Conservation (phyloP, 805 yeast genomes). For the Torulaspora delbrueckii region DNA sequence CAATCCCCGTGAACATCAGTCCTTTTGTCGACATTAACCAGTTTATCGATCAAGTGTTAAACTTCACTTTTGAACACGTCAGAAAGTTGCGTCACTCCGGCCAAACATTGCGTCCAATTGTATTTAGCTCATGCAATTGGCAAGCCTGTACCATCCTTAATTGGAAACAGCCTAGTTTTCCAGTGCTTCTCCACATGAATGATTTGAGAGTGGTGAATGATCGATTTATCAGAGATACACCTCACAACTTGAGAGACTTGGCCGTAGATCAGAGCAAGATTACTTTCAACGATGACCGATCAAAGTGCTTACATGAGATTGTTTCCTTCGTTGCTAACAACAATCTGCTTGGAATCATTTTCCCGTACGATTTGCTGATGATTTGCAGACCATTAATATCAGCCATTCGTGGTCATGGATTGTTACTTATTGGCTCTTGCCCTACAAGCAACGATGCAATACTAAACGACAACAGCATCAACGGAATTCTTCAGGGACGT, state of each 20-base stretch:
- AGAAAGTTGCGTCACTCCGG: constrained; percentile 41
- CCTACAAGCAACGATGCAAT: constrained; percentile 21
- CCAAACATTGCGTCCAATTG: constrained; percentile 52
- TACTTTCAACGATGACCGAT: constrained; percentile 11
- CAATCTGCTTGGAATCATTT: constrained; percentile 78
- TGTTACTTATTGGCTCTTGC: constrained; percentile 71
- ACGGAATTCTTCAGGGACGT: constrained; percentile 23
- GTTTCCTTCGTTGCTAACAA: constrained; percentile 73
- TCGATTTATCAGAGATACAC: constrained; percentile 28
- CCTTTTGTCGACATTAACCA: constrained; percentile 54
- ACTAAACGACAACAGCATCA: constrained; percentile 17
- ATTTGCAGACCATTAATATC: constrained; percentile 73
- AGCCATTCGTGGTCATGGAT: constrained; percentile 71
- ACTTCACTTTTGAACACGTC: constrained; percentile 71
- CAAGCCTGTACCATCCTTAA: constrained; percentile 88
- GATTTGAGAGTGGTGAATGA: constrained; percentile 42
- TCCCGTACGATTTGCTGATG: constrained; percentile 63
- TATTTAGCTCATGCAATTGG: constrained; percentile 82
- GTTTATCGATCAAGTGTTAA: constrained; percentile 70
- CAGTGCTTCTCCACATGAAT: constrained; percentile 80
- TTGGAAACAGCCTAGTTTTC: constrained; percentile 98
- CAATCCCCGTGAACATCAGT: constrained; percentile 40
- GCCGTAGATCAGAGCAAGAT: constrained; percentile 20
- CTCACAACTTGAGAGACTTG: constrained; percentile 26
- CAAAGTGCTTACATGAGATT: constrained; percentile 76